A percentile compares a stretch with the other conserved stretches of the same genome.
phyloP scores from a whole-genome alignment of 1,284 basidiomycete genomes.

The Pseudozyma pruni region DNA sequence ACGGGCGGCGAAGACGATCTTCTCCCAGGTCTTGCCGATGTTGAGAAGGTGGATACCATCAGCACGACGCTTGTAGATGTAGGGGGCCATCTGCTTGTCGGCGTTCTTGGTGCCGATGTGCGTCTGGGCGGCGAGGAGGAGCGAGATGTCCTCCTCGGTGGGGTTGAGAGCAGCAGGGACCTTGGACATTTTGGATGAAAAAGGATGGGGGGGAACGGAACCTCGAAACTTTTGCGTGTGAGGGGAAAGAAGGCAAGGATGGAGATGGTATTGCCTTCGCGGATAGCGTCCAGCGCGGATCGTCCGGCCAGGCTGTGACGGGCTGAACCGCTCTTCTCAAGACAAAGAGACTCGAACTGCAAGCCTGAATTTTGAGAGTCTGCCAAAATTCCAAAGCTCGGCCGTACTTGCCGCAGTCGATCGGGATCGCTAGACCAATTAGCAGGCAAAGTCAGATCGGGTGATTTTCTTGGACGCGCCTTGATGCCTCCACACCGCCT shows the following conservation, averaged over 20 bases:
- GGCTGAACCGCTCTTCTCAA: background rate
- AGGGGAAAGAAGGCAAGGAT: conserved; percentile 31
- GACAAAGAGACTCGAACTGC: conserved; percentile 1
- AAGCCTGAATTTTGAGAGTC: conserved; percentile 1
- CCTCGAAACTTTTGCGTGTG: conserved; percentile 54
- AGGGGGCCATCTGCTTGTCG: conserved; percentile 97
- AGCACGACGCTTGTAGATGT: conserved; percentile 94
- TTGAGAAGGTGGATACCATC: conserved; percentile 99
- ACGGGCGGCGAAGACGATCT: conserved; percentile 73
- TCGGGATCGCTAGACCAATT: conserved; percentile 1
- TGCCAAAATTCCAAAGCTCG: conserved; percentile 2
- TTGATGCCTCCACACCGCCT: conserved; percentile 18
- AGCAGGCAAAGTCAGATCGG: conserved; percentile 3
- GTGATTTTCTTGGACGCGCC: conserved; percentile 18
- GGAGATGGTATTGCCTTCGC: conserved; percentile 14
- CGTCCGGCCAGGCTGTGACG: background rate
- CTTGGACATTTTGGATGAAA: conserved; percentile 71
- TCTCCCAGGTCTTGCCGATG: conserved; percentile 99
- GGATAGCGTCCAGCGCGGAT: conserved; percentile 20
- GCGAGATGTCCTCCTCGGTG: conserved; percentile 96
- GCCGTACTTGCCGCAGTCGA: conserved; percentile 45
- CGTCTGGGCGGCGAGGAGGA: conserved; percentile 92
- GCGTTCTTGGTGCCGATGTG: conserved; percentile 92
- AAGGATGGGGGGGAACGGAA: conserved; percentile 29
- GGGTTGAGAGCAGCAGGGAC: conserved; percentile 90